These are phyloP conservation scores for Trypanosoma avium DNA, from an alignment of 208 protist species.

Conservation along the genomic window DNA sequence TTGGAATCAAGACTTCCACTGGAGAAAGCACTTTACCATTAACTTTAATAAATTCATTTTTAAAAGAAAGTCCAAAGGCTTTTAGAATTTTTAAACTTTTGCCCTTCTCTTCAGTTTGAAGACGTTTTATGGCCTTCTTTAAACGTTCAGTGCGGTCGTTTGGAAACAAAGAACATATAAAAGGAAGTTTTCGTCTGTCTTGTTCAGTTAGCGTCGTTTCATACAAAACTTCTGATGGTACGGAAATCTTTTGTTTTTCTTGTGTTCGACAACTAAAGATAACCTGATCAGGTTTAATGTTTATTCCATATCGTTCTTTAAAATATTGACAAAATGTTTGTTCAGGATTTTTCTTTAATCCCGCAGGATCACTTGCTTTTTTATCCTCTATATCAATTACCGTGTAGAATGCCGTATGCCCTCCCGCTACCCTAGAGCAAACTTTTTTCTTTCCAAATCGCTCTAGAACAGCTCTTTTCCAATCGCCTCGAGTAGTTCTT, in stretches of 20 bases:
- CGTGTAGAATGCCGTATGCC: too few species aligned
- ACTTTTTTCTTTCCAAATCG: constrained; percentile 20
- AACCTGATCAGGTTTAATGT: constrained; percentile 12
- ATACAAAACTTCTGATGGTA: constrained; percentile 44
- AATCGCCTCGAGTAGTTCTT: background rate
- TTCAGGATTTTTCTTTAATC: constrained; percentile 16
- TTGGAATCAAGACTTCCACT: constrained; percentile 45
- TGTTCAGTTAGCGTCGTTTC: constrained; percentile 30
- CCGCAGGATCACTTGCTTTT: constrained; percentile 8
- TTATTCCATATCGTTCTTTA: background rate
- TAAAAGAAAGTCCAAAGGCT: constrained; percentile 42
- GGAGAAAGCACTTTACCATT: constrained; percentile 37
- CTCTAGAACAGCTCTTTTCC: background rate
- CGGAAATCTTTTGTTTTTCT: background rate
- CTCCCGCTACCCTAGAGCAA: background rate
- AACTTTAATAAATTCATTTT: constrained; percentile 21
- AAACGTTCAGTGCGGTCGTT: constrained; percentile 35
- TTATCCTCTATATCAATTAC: constrained; percentile 3
- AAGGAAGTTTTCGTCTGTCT: constrained; percentile 39
- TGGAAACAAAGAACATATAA: constrained; percentile 57
- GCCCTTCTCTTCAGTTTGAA: constrained; percentile 16
- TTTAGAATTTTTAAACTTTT: constrained; percentile 29
- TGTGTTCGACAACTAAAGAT: constrained; percentile 3
- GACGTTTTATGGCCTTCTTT: constrained; percentile 17
- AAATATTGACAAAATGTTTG: constrained; percentile 27